phyloP scores from a whole-genome alignment of 129 eudicot genomes.

The Tagetes patula region DNA sequence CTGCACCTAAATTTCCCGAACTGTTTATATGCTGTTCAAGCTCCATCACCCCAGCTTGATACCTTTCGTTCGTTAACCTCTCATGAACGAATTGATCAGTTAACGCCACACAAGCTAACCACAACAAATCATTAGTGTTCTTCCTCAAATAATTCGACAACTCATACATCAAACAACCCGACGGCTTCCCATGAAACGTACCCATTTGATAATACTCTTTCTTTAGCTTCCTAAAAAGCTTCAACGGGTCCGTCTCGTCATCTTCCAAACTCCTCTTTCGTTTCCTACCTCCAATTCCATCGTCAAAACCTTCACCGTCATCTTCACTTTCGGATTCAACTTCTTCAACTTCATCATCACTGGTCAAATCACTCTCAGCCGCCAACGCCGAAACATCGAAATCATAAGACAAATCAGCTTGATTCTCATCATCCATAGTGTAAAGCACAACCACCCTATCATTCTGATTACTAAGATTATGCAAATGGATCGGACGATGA shows the following conservation, averaged over 20 bases:
- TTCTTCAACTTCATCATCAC: constrained; percentile 71
- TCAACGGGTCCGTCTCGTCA: constrained; percentile 61
- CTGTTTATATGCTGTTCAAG: constrained; percentile 92
- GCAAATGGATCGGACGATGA: constrained; percentile 93
- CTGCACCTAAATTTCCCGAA: constrained; percentile 67
- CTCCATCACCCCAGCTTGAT: constrained; percentile 94
- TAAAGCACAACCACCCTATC: constrained; percentile 78
- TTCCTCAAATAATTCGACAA: constrained; percentile 67
- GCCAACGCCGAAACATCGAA: constrained; percentile 74
- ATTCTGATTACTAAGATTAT: constrained; percentile 64
- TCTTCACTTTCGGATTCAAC: constrained; percentile 40
- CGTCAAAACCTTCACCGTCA: constrained; percentile 51
- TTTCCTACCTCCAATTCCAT: constrained; percentile 47
- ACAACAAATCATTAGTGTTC: constrained; percentile 71
- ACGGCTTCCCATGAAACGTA: constrained; percentile 95
- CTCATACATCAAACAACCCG: constrained; percentile 95
- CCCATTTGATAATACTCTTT: constrained; percentile 80
- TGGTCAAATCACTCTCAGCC: constrained; percentile 70
- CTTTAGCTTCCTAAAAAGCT: constrained; percentile 69
- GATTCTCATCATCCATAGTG: constrained; percentile 79
- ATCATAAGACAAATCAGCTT: constrained; percentile 76
- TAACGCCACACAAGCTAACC: constrained; percentile 95
- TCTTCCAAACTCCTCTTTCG: constrained; percentile 58
- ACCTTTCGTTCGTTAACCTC: constrained; percentile 80
- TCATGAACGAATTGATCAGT: constrained; percentile 95